These are phyloP conservation scores for Hyphopichia buzzinii DNA, from an alignment of 1,139 yeast species.

Conservation along the genomic window DNA sequence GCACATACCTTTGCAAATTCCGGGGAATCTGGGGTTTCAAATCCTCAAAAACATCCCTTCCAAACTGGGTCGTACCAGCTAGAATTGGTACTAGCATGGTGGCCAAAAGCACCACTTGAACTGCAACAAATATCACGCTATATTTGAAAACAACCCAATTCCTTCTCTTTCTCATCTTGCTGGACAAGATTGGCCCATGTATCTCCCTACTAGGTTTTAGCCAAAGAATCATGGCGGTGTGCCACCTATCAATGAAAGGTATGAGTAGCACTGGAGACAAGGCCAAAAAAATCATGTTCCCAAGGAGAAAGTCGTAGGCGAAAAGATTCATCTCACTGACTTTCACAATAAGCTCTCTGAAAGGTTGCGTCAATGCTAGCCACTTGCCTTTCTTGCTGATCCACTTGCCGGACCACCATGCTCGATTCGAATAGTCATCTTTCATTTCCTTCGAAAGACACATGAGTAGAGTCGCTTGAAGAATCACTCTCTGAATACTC, in stretches of 20 bases:
- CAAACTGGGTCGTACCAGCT: slow-evolving; percentile 14
- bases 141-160: slow-evolving; percentile 16
- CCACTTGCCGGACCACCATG: slow-evolving; percentile 94
- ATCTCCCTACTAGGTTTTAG: slow-evolving; percentile 27
- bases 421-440: slow-evolving; percentile 54
- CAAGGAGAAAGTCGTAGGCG: slow-evolving; percentile 68
- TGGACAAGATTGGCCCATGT: slow-evolving; percentile 25
- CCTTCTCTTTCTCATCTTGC: slow-evolving; percentile 16
- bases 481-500: slow-evolving; percentile 53
- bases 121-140: slow-evolving; percentile 14
- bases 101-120: slow-evolving; percentile 14
- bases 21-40: slow-evolving; percentile 13
- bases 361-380: slow-evolving; percentile 59
- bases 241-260: slow-evolving; percentile 55
- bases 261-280: slow-evolving; percentile 63
- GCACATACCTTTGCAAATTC: slow-evolving; percentile 41
- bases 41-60: slow-evolving; percentile 7
- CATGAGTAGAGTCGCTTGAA: slow-evolving; percentile 40
- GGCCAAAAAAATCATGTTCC: slow-evolving; percentile 59
- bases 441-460: slow-evolving; percentile 60
- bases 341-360: slow-evolving; percentile 68
- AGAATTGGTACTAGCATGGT: slow-evolving; percentile 29
- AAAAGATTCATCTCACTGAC: slow-evolving; percentile 65
- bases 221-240: slow-evolving; percentile 39
- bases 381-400: slow-evolving; percentile 56